Evolutionary conservation across 1,139 yeast genomes (phyloP), one percentile per base, ranked within the genome.

Genomic region (Geotrichum australiense): DNA sequence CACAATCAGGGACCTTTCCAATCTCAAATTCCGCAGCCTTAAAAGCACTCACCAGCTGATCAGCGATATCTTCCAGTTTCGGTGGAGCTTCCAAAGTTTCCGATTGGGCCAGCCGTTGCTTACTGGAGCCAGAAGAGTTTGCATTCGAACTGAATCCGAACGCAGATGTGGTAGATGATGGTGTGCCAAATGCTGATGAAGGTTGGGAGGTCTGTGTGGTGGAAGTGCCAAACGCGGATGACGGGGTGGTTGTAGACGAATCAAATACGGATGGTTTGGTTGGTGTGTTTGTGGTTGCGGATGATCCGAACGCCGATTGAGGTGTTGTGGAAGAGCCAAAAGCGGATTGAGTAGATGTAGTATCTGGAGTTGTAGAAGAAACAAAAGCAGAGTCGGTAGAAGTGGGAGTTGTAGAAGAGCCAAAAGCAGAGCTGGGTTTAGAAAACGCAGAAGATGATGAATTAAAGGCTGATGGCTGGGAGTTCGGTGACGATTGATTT

Each of bases 1-100:
- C 77, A 1, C 75, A 54, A 48, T 84, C 96, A 0, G 96, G 96
- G 1, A 87, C 75, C 20, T 63, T 61, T 0, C 95, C 95, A 20
- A 85, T 59, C 12, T 61, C 59, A 54, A 86, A 87, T 3, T 50
- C 44, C 0, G 60, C 54, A 1, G 77, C 70, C 47, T 68, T 62
- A 56, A 84, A 87, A 15, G 74, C 74, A 5, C 61, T 65, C 10
- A 67, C 46, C 1, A 78, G 66, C 2, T 53, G 61, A 5, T 65
- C 68, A 22, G 73, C 62, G 8, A 78, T 57, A 8, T 69, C 71
- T 0, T 61, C 63, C 7, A 59, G 47, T 14, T 26, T 26, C 1
- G 56, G 55, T 0, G 66, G 60, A 7, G 62, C 57, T 16, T 57
- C 57, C 11, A 61, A 66, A 12, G 62, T 64, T 8, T 56, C 53